Evolutionary conservation across 169 alveolate species (phyloP), one percentile per base, ranked within the genome.

Genomic region (Fabrea salina): DNA sequence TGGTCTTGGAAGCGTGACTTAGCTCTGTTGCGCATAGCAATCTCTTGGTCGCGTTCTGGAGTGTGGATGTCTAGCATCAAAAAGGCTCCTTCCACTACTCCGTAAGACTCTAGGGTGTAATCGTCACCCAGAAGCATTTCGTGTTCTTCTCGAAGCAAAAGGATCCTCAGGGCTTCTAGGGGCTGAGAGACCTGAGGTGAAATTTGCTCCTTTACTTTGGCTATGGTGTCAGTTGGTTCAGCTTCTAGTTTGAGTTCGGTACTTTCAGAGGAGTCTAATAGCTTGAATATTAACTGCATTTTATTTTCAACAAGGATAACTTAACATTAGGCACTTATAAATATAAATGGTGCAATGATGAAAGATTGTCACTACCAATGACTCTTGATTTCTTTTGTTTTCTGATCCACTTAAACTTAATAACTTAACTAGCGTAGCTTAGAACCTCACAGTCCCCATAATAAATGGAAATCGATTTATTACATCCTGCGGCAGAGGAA

Each of bases 21-120:
- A n/a, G 30, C 13, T 25, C 33, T 16, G 37, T 56, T 35, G 11
- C 67, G 16, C 0, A 25, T 25, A 1, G 67, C 67, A 56, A 25
- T n/a, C 30, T 56, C 67, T 56, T 16, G 40, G n/a, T 56, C 67
- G 11, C 33, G 0, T 56, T 56, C 67, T 56, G 67, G 67, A n/a
- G 40, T 0, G 27, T 22, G n/a, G n/a, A 56, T 56, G 67, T 56
- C 67, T 0, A 56, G 37, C 39, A 56, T 22, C 11, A 56, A 25
- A 25, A n/a, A 19, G 2, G 37, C 11, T 56, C 40, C n/a, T 25
- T 56, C 67, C 16, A 22, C 30, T 56, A 56, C 30, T 19, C 30
- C 67, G 67, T 56, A 56, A 3, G 39, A 19, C 13, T 16, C 22
- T n/a, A 56, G 11, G 27, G 67, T 22, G 27, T 56, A 22, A 19